These are phyloP conservation scores for Bretschneidera sinensis DNA, from an alignment of 345 rosid species.

Conservation along the genomic window DNA sequence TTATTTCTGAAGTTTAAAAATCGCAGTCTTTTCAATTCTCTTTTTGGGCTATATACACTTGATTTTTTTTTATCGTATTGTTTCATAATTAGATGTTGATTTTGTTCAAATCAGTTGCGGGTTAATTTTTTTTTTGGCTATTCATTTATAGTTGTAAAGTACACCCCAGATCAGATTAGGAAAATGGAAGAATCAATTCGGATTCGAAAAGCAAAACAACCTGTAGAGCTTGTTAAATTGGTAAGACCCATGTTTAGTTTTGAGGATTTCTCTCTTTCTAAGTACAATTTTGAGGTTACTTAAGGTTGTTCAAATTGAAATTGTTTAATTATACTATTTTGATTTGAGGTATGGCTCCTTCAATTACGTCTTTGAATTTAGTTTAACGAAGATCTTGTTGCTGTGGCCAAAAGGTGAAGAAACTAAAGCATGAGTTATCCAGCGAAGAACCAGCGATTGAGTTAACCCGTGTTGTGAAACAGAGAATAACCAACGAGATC, in stretches of 20 bases:
- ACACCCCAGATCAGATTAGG: conserved; percentile 77
- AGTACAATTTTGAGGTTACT: not conserved
- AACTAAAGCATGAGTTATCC: conserved; percentile 41
- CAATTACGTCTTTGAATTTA: not conserved
- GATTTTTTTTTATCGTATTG: no score
- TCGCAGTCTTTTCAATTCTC: not conserved
- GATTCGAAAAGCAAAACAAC: conserved; percentile 74
- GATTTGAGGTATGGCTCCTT: not conserved
- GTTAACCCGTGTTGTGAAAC: conserved; percentile 49
- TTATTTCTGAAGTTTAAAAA: no score
- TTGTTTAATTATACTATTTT: not conserved
- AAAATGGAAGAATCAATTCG: conserved; percentile 83
- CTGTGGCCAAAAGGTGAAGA: conserved; percentile 46
- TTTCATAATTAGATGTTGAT: no score
- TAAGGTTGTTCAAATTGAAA: not conserved
- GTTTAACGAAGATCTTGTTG: conserved; percentile 7
- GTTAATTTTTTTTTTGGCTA: not conserved
- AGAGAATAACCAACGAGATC: conserved; percentile 64
- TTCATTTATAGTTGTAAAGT: conserved; percentile 49
- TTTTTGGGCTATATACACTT: not conserved
- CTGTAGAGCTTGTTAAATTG: conserved; percentile 54
- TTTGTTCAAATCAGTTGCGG: no score
- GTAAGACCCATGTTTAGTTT: conserved; percentile 30
- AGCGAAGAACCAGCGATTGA: conserved; percentile 33
- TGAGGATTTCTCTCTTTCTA: not conserved